A percentile compares a stretch with the other conserved stretches of the same genome.
These are phyloP conservation scores for Petrea volubilis DNA, from an alignment of 257 asterid genomes.

Conservation along the genomic window DNA sequence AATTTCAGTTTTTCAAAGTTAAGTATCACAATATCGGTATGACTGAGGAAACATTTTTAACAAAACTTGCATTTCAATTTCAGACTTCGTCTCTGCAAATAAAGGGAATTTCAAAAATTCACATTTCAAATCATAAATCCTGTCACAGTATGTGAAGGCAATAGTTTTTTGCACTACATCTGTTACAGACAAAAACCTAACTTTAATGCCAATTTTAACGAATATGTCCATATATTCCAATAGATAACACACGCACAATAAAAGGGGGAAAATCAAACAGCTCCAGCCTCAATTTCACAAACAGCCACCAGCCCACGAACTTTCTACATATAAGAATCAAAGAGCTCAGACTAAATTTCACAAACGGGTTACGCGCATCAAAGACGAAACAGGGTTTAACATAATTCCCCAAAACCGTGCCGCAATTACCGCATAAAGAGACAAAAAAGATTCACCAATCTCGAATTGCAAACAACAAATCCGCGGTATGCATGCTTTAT, in stretches of 20 bases:
- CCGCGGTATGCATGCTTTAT: background rate
- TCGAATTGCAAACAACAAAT: constrained; percentile 21
- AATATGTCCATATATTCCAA: background rate
- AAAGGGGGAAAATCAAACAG: constrained; percentile 1
- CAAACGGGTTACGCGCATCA: constrained; percentile 21
- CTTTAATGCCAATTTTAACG: constrained; percentile 17
- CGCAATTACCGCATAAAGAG: constrained; percentile 3
- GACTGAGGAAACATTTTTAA: background rate
- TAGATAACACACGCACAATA: background rate
- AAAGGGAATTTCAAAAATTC: constrained; percentile 11
- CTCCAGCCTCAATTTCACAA: constrained; percentile 21
- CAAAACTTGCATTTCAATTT: constrained; percentile 12
- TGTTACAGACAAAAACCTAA: constrained; percentile 25
- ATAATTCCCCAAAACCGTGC: constrained; percentile 22
- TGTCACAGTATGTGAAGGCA: constrained; percentile 1
- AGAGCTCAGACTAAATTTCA: constrained; percentile 29
- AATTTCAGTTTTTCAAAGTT: background rate
- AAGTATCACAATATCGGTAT: background rate
- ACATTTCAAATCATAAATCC: constrained; percentile 17
- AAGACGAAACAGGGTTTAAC: constrained; percentile 14
- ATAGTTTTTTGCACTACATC: background rate
- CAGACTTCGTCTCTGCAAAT: background rate
- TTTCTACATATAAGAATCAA: constrained; percentile 2
- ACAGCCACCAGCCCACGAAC: constrained; percentile 16
- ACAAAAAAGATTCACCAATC: constrained; percentile 19